Evolutionary conservation across 352 stramenopile genomes (phyloP), one percentile per base, ranked within the genome.

Genomic region (Pythium oligandrum): DNA sequence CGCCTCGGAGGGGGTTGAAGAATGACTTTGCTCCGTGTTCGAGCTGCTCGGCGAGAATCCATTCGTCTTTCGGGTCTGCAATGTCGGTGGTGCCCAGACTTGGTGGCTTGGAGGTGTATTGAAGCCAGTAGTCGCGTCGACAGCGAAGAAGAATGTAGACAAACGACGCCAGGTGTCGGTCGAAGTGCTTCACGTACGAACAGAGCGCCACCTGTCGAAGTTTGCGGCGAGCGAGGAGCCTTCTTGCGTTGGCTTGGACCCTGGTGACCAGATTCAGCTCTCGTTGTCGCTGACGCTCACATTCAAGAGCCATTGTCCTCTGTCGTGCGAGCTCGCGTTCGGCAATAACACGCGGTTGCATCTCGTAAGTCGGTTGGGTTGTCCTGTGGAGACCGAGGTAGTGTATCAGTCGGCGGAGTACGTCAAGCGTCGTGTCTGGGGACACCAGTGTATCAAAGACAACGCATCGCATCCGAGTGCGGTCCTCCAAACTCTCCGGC

Each of bases 71-170:
- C 4, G 77, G 79, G 11, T 71, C 34, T 6, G 53, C 42, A 1
- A 85, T 65, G 31, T 90, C 79, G 3, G 54, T 38, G 6, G 77
- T 57, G 26, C 76, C 66, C 36, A 90, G 61, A 44, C 66, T 86
- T 1, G 32, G 66, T 0, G 77, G 77, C 30, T 88, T 88, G 26
- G 26, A 30, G 3, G 10, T 12, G 34, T 73, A 63, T 10, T 44
- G 53, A 8, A 59, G 10, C 6, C 55, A 47, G 30, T 53, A 33
- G 12, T 48, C n/a, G 30, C 40, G 26, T 10, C 59, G 58, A 9
- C 48, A 44, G 9, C 56, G 45, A 40, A 67, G n/a, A n/a, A n/a
- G n/a, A n/a, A n/a, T 49, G 49, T 87, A 90, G 1, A 84, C 49
- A 38, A 86, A 71, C 3, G 32, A 39, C 1, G 36, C 35, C 4